These are phyloP conservation scores for Vanrija sp. DNA, from an alignment of 1,284 basidiomycete species.

Conservation along the genomic window DNA sequence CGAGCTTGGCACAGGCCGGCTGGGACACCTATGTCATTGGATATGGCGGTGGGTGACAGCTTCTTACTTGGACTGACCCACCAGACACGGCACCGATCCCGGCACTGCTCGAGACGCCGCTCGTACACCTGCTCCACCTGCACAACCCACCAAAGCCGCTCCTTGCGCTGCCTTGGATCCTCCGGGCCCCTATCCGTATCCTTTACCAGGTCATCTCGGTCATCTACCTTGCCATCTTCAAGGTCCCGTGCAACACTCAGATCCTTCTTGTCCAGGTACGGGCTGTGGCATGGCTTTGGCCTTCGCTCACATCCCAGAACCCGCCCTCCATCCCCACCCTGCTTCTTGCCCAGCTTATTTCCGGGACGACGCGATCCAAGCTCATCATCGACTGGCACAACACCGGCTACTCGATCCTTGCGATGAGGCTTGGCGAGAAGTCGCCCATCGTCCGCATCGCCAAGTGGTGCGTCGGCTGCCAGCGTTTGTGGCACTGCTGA, in stretches of 20 bases:
- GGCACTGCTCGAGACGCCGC: constrained; percentile 61
- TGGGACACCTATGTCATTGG: constrained; percentile 82
- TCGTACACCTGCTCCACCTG: constrained; percentile 64
- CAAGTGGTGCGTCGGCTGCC: constrained; percentile 56
- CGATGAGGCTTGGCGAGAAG: constrained; percentile 65
- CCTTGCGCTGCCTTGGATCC: constrained; percentile 61
- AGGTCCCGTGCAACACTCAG: constrained; percentile 67
- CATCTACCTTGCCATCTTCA: constrained; percentile 56
- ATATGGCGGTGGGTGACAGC: constrained; percentile 63
- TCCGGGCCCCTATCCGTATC: constrained; percentile 78
- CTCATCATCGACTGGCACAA: constrained; percentile 99
- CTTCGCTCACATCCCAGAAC: constrained; percentile 59
- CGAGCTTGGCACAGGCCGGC: constrained; percentile 76
- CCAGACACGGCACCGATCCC: constrained; percentile 70
- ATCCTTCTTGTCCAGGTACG: constrained; percentile 85
- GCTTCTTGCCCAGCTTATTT: constrained; percentile 72
- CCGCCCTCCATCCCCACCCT: constrained; percentile 95
- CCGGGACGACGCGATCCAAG: constrained; percentile 64
- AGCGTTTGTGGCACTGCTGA: not conserved
- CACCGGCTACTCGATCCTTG: constrained; percentile 88
- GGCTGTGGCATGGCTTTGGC: constrained; percentile 28
- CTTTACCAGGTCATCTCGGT: constrained; percentile 64
- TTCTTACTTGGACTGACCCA: not conserved
- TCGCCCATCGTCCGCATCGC: constrained; percentile 72
- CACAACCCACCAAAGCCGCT: constrained; percentile 61